phyloP scores from a whole-genome alignment of 139 green algal species.

The Micractinium conductrix region DNA sequence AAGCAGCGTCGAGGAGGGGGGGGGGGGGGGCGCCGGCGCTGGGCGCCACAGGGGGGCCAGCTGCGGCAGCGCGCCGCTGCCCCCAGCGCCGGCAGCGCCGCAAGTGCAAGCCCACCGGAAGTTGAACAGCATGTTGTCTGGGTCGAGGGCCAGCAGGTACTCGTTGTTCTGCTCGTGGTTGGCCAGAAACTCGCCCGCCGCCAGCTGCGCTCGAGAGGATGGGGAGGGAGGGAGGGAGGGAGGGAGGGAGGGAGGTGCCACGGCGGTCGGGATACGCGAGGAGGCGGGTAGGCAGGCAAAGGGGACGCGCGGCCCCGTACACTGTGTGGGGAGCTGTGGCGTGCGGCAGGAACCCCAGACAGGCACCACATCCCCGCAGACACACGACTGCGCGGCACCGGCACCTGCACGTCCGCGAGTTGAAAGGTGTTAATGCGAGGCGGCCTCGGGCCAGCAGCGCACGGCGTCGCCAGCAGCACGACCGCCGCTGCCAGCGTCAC shows the following conservation, averaged over 20 bases:
- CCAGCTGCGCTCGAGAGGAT: neutral
- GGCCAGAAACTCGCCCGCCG: neutral
- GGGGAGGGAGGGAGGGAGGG: too few relatives aligned
- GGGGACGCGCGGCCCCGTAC: too few relatives aligned
- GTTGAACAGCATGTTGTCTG: constrained; percentile 54
- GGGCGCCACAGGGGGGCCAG: too few relatives aligned
- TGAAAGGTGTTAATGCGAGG: constrained; percentile 22
- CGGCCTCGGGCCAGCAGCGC: neutral
- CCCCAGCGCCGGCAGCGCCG: too few relatives aligned
- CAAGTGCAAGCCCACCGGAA: constrained; percentile 50
- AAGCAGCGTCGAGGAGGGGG: too few relatives aligned
- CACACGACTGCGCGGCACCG: too few relatives aligned
- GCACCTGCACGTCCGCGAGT: constrained; percentile 12
- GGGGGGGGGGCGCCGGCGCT: too few relatives aligned
- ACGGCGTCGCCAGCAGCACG: neutral
- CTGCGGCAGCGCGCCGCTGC: too few relatives aligned
- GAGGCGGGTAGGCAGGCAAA: neutral
- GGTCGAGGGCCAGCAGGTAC: constrained; percentile 61
- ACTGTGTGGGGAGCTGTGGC: neutral
- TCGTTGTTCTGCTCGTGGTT: constrained; percentile 44
- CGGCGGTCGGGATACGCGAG: neutral
- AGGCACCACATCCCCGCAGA: too few relatives aligned
- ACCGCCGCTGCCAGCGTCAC: neutral
- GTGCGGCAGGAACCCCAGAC: neutral
- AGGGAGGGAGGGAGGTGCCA: neutral